Evolutionary conservation across 176 grass and related monocot species (phyloP), one percentile per base, ranked within the genome.

Genomic region (Calamus simplicifolius): DNA sequence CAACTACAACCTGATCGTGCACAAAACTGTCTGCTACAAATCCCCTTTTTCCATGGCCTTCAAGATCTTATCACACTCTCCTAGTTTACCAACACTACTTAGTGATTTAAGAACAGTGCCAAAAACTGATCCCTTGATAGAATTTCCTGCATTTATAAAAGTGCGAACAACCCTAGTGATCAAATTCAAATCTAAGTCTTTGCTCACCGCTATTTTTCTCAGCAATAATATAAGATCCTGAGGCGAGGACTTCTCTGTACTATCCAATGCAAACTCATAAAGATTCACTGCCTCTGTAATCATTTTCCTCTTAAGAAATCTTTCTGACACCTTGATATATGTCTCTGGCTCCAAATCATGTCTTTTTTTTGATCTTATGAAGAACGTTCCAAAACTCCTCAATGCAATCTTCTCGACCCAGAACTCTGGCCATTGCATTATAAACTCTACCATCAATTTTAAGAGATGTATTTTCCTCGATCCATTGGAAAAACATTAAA

Each of bases 31-130:
- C 70, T 14, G 79, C 64, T 66, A 49, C 64, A 63, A 89, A 89
- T 17, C 89, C 85, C 3, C 82, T 68, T 77, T 68, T 77, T 89
- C 79, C 85, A 89, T 95, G 3, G 79, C 85, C 62, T 51, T 89
- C 30, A 89, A 62, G 29, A 95, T 73, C 68, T 79, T 83, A 67
- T 70, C 85, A 81, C 85, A 81, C 68, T 70, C 67, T 31, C 53
- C 90, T 75, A 86, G 75, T 81, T 67, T 95, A 58, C 53, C 75
- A n/a, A 89, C 85, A 18, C 85, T 77, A 73, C 58, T 76, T 77
- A 86, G 52, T 7, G 85, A 86, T 73, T 83, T 85, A 29, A 95
- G 48, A 74, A 83, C 71, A 52, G 59, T 57, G 66, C 59, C 43
- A 56, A 89, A 83, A 56, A 80, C n/a, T 0, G 73, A 80, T 51